A percentile compares a stretch with the other conserved stretches of the same genome.
Conservation (phyloP, 1,139 yeast genomes). For the Yamadazyma dendronema region DNA sequence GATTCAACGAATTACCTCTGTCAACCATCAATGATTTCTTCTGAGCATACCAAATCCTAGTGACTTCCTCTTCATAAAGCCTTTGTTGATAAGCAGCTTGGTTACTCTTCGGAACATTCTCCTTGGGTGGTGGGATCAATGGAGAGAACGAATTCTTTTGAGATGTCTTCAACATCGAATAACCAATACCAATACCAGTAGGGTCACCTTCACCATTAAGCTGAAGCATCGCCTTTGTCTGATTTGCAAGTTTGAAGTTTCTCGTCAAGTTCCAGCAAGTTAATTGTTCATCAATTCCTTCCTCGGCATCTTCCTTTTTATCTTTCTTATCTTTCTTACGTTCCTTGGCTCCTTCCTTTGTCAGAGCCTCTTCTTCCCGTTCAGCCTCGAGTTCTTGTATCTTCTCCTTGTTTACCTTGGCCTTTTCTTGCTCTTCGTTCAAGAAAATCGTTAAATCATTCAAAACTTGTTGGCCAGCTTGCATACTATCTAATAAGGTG, state of each 20-base stretch:
- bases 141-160: conserved; percentile 94
- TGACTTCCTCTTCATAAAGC: conserved; percentile 87
- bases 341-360: conserved; percentile 22
- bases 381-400: conserved; percentile 30
- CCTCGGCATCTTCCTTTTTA: conserved; percentile 37
- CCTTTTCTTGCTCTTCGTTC: conserved; percentile 20
- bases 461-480: conserved; percentile 80
- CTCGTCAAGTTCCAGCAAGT: conserved; percentile 94
- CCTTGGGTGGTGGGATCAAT: conserved; percentile 46
- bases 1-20: conserved; percentile 29
- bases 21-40: conserved; percentile 58
- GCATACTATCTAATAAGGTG: conserved; percentile 86
- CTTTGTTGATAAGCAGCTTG: conserved; percentile 81
- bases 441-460: conserved; percentile 49
- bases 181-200: conserved; percentile 86
- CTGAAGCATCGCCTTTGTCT: conserved; percentile 95
- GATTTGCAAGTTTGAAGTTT: conserved; percentile 90
- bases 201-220: conserved; percentile 98
- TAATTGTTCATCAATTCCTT: conserved; percentile 74
- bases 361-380: conserved; percentile 16
- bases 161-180: conserved; percentile 85
- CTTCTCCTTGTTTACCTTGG: conserved; percentile 26
- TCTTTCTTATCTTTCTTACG: conserved; percentile 22
- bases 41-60: conserved; percentile 89
- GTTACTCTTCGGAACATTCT: conserved; percentile 43